Evolutionary conservation across 2,329 filamentous ascomycete species (phyloP).

Genomic region (Pseudogymnoascus sp.): DNA sequence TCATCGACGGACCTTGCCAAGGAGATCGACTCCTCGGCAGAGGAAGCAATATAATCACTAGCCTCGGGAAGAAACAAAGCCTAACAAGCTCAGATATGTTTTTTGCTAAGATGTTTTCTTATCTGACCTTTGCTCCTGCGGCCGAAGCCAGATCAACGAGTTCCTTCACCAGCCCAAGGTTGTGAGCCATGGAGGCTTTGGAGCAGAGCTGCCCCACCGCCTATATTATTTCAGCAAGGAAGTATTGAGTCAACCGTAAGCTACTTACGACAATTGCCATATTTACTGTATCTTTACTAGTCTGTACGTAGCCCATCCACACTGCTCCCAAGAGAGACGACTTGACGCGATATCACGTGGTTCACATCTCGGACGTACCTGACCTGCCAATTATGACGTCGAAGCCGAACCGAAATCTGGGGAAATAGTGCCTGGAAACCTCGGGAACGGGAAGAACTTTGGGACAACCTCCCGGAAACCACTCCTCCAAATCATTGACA

Average conservation of each 20-base stretch:
- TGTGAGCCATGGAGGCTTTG: constrained; percentile 67
- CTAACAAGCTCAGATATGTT: constrained; percentile 30
- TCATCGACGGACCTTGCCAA: constrained; percentile 59
- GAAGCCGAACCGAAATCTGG: not conserved
- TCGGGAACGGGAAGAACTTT: not conserved
- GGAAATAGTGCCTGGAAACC: constrained; percentile 8
- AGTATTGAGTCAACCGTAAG: not conserved
- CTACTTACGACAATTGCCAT: not conserved
- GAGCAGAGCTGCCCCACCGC: constrained; percentile 87
- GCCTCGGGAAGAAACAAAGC: constrained; percentile 90
- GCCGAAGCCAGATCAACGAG: constrained; percentile 65
- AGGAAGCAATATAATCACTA: constrained; percentile 69
- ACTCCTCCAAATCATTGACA: not conserved
- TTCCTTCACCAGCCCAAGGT: constrained; percentile 67
- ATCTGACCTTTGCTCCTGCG: constrained; percentile 65
- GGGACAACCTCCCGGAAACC: not conserved
- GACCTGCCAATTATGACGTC: constrained; percentile 1
- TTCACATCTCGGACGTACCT: not conserved
- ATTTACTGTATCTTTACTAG: not conserved
- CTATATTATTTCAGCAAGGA: constrained; percentile 35
- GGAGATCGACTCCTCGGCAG: constrained; percentile 57
- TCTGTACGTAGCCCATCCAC: too few species aligned
- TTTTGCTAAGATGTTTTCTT: not conserved
- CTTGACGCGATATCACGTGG: constrained; percentile 1
- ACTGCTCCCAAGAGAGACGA: not conserved